Evolutionary conservation across 2,329 filamentous ascomycete species (phyloP).

Genomic region (Mycogone perniciosa): DNA sequence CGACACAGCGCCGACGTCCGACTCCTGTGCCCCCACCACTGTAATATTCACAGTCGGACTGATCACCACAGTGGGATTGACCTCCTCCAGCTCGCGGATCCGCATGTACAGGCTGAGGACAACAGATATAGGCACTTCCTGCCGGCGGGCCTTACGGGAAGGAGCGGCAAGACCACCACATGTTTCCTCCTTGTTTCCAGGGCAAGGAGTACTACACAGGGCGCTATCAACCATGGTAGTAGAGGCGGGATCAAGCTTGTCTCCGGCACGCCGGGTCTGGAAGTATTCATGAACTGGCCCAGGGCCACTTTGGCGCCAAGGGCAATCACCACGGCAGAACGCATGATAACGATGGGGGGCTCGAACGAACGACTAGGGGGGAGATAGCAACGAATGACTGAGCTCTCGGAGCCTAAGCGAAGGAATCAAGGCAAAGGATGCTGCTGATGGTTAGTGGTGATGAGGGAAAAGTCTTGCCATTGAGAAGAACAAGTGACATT

Average conservation of each 20-base stretch:
- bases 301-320: conserved; percentile 26
- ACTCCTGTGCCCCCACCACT: neutral
- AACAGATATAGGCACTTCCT: conserved; percentile 8
- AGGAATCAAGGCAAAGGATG: conserved; percentile 23
- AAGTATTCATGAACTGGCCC: conserved; percentile 15
- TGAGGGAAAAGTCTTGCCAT: neutral
- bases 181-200: conserved; percentile 18
- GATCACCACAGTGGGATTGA: neutral
- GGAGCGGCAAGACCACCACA: conserved; percentile 21
- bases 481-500: neutral
- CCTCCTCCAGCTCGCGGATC: neutral
- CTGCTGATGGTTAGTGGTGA: conserved; percentile 16
- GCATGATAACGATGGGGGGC: conserved; percentile 23
- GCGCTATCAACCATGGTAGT: conserved; percentile 11
- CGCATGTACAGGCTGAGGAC: conserved; percentile 18
- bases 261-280: neutral
- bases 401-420: conserved; percentile 25
- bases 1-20: too few relatives aligned
- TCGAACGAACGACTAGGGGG: conserved; percentile 21
- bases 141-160: conserved; percentile 19
- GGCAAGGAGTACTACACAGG: conserved; percentile 23
- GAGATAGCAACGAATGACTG: conserved; percentile 19
- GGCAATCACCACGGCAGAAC: conserved; percentile 24
- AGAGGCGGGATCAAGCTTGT: conserved; percentile 8
- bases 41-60: neutral